Percentiles rank a stretch among this genome's conserved stretches.
Evolutionary conservation across 2,329 filamentous ascomycete genomes (phyloP).

Genomic region (Aspergillus udagawae): DNA sequence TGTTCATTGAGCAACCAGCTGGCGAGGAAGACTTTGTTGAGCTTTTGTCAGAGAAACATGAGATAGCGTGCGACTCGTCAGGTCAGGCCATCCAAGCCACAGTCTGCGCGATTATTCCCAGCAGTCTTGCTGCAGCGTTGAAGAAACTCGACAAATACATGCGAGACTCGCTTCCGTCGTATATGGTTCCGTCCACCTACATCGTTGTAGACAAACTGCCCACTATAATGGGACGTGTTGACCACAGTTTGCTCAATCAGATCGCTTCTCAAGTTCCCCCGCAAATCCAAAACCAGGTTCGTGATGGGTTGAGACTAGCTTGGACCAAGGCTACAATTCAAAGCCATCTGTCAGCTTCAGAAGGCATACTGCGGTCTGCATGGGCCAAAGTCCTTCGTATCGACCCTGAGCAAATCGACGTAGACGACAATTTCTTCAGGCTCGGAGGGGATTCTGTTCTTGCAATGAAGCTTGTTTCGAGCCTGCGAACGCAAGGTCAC

Average conservation of each 20-base stretch:
- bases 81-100: constrained; percentile 9
- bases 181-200: constrained; percentile 44
- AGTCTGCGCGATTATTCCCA: constrained; percentile 23
- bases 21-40: constrained; percentile 23
- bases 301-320: constrained; percentile 20
- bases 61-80: constrained; percentile 16
- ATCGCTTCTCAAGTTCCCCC: constrained; percentile 27
- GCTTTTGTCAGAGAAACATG: constrained; percentile 22
- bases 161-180: constrained; percentile 42
- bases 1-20: constrained; percentile 33
- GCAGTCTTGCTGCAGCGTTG: constrained; percentile 30
- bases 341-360: constrained; percentile 30
- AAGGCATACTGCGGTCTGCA: constrained; percentile 32
- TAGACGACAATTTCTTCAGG: constrained; percentile 58
- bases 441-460: constrained; percentile 58
- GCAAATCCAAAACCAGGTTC: constrained; percentile 11
- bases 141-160: constrained; percentile 44
- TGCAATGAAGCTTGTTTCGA: constrained; percentile 54
- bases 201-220: constrained; percentile 40
- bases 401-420: constrained; percentile 42
- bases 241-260: constrained; percentile 29
- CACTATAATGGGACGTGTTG: constrained; percentile 18
- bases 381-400: constrained; percentile 28
- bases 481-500: constrained; percentile 41
- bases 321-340: constrained; percentile 31